Conservation (phyloP, 352 stramenopile species). For the Globisporangium nunn region DNA sequence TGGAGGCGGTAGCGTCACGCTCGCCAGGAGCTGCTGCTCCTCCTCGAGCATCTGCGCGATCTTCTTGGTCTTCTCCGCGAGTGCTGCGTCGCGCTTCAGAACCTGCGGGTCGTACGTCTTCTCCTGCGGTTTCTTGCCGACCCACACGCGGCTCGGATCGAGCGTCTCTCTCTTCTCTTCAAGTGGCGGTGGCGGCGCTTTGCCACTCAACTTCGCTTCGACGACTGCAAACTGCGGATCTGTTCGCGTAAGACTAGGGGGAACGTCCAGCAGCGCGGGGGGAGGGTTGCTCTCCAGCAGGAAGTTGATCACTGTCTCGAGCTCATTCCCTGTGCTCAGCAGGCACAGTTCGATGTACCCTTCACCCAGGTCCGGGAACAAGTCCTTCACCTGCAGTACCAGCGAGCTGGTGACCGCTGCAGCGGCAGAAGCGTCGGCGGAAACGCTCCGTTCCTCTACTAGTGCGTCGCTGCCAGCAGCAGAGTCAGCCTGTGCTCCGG, state of each 20-base stretch:
- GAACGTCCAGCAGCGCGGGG: conserved; percentile 24
- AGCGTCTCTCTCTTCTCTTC: conserved; percentile 25
- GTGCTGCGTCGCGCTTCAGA: conserved; percentile 30
- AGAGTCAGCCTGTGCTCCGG: not conserved
- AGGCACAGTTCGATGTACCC: conserved; percentile 59
- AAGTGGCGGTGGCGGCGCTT: conserved; percentile 2
- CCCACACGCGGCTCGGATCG: conserved; percentile 42
- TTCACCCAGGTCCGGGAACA: conserved; percentile 51
- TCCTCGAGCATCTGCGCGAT: conserved; percentile 44
- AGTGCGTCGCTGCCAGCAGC: not conserved
- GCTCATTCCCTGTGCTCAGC: conserved; percentile 30
- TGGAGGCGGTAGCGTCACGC: conserved; percentile 9
- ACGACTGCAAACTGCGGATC: conserved; percentile 22
- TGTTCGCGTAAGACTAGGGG: conserved; percentile 20
- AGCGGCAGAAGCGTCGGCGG: not conserved
- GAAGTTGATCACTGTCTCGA: conserved; percentile 54
- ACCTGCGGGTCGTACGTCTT: conserved; percentile 57
- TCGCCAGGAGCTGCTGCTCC: conserved; percentile 28
- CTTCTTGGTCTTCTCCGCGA: conserved; percentile 49
- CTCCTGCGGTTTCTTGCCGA: conserved; percentile 56
- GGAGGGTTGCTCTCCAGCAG: conserved; percentile 46
- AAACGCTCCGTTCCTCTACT: conserved; percentile 2
- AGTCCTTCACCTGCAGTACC: conserved; percentile 49
- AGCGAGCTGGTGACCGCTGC: conserved; percentile 18
- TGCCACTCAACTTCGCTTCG: conserved; percentile 21